phyloP scores from a whole-genome alignment of 805 yeast species.

The Komagataella ulmi region DNA sequence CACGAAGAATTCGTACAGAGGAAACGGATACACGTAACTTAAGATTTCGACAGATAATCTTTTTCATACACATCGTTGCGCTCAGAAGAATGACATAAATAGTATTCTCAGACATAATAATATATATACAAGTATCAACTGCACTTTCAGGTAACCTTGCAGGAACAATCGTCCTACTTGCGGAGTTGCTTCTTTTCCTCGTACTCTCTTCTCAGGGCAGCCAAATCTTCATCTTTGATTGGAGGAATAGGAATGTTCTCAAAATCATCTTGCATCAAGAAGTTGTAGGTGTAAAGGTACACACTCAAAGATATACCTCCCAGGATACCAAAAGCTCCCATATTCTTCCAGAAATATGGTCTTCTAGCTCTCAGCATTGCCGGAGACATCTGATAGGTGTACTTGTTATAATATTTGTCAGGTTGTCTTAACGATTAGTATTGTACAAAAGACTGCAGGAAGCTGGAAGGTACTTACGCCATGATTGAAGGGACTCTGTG shows the following conservation, averaged over 20 bases:
- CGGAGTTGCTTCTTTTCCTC: slow-evolving; percentile 25
- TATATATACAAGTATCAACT: neutral
- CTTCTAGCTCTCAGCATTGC: slow-evolving; percentile 83
- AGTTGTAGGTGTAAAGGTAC: slow-evolving; percentile 49
- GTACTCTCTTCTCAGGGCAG: slow-evolving; percentile 59
- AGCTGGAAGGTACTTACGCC: neutral
- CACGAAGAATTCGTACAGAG: neutral
- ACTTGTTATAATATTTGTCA: slow-evolving; percentile 25
- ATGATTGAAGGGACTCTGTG: neutral
- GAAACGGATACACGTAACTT: neutral
- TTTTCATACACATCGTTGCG: neutral
- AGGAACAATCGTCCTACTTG: neutral
- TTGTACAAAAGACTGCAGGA: neutral
- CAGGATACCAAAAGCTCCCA: slow-evolving; percentile 43
- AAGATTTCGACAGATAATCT: too few species aligned
- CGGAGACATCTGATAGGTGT: slow-evolving; percentile 67
- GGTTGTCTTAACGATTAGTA: slow-evolving; percentile 5
- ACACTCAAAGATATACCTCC: slow-evolving; percentile 59
- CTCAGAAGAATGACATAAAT: neutral
- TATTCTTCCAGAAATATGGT: slow-evolving; percentile 74
- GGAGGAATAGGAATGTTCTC: slow-evolving; percentile 93
- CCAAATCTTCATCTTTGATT: slow-evolving; percentile 63
- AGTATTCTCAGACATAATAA: neutral
- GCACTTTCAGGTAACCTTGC: neutral
- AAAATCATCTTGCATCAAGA: slow-evolving; percentile 68